Percentiles rank a stretch among this genome's conserved stretches.
Evolutionary conservation across 169 alveolate genomes (phyloP).

Genomic region (Plasmodium malariae): DNA sequence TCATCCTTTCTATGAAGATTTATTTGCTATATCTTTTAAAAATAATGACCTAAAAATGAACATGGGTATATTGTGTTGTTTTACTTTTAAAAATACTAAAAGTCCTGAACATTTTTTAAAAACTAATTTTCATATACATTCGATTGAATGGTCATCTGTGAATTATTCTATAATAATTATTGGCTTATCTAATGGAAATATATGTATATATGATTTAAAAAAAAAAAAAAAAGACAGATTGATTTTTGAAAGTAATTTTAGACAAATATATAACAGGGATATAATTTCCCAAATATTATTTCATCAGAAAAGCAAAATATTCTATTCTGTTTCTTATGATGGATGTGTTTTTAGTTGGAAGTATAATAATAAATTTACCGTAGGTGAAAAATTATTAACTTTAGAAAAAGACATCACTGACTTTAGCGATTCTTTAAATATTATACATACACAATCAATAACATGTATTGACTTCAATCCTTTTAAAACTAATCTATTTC

Average conservation of each 20-base stretch:
- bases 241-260: constrained; percentile 70
- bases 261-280: constrained; percentile 67
- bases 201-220: constrained; percentile 72
- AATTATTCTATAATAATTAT: constrained; percentile 60
- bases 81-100: constrained; percentile 70
- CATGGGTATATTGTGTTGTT: constrained; percentile 75
- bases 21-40: constrained; percentile 76
- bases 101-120: constrained; percentile 62
- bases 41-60: constrained; percentile 61
- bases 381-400: constrained; percentile 62
- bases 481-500: constrained; percentile 43
- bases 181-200: constrained; percentile 72
- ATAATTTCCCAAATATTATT: constrained; percentile 67
- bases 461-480: constrained; percentile 76
- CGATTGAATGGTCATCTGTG: constrained; percentile 62
- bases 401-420: constrained; percentile 44
- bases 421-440: constrained; percentile 11
- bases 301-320: constrained; percentile 33
- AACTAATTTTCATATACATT: constrained; percentile 62
- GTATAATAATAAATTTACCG: constrained; percentile 70
- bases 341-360: constrained; percentile 66
- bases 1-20: constrained; percentile 75
- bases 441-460: constrained; percentile 62
- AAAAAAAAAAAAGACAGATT: constrained; percentile 67
- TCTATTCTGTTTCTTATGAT: constrained; percentile 75